phyloP scores from a whole-genome alignment of 768 basidiomycete genomes.

The Omphalotus guepiniiformis region DNA sequence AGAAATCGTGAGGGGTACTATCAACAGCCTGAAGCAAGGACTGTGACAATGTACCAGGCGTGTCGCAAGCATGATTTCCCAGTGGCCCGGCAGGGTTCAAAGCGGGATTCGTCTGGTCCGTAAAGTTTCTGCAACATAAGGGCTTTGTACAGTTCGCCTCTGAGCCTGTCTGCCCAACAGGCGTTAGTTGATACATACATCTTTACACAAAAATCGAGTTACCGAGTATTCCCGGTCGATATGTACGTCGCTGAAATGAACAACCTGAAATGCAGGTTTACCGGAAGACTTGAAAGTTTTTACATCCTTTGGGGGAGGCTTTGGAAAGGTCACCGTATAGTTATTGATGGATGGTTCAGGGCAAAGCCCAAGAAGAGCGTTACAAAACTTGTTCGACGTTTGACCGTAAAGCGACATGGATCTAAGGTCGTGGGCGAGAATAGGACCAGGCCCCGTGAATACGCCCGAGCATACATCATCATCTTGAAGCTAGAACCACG shows the following conservation, averaged over 20 bases:
- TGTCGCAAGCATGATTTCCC: conserved; percentile 50
- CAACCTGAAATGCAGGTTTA: conserved; percentile 46
- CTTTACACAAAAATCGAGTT: conserved; percentile 11
- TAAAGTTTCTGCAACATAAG: conserved; percentile 55
- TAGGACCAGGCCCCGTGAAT: conserved; percentile 47
- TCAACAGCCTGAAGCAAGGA: conserved; percentile 46
- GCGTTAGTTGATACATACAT: background rate
- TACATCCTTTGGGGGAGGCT: conserved; percentile 32
- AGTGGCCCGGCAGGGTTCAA: conserved; percentile 43
- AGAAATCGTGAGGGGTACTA: conserved; percentile 35
- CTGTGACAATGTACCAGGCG: conserved; percentile 41
- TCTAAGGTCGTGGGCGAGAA: conserved; percentile 53
- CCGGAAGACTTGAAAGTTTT: conserved; percentile 32
- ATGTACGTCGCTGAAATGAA: conserved; percentile 62
- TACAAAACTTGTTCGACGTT: conserved; percentile 52
- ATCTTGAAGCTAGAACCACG: conserved; percentile 39
- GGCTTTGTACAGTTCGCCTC: conserved; percentile 58
- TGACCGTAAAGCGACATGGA: conserved; percentile 40
- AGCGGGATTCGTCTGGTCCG: conserved; percentile 33
- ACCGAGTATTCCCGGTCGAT: conserved; percentile 55
- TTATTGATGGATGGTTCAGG: conserved; percentile 40
- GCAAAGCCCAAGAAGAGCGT: conserved; percentile 52
- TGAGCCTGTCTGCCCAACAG: conserved; percentile 37
- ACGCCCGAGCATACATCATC: conserved; percentile 55
- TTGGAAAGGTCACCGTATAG: conserved; percentile 43